Base-by-base conservation (phyloP, 2,329 filamentous ascomycete genomes). In the Arthrobotrys pseudoclavata region DNA sequence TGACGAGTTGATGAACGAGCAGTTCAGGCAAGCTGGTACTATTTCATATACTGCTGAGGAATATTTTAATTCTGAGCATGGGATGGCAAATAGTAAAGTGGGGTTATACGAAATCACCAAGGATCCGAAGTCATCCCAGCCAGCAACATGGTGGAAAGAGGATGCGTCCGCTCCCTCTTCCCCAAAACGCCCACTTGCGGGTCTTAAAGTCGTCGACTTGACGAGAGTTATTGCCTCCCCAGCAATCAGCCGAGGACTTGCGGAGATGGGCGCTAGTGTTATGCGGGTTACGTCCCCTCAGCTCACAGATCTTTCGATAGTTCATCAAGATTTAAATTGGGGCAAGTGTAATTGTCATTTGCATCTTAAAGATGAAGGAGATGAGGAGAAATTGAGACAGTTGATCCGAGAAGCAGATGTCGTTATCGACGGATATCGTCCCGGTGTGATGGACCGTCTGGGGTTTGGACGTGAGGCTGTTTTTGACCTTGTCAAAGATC, bases 321-420 rank as follows among this genome's bases (percentile, higher is more conserved):
- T 87, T 15, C 85, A 86, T 53, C 82, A 82, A 1, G 86, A 88
- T 69, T 81, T 87, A 1, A 87, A 85, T 79, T 85, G 84, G 83
- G 87, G 87, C 1, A 88, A 88, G 78, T 85, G 86, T 84, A 86
- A 85, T 34, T 79, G 83, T 0, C 81, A 84, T 63, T 82, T 88
- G 0, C 84, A 88, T 79, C 83, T 88, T 22, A 82, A 83, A 0
- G 80, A 83, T 0, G 82, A 84, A 42, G 82, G 80, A 12, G 85
- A 86, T 64, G 82, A 84, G 0, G 80, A 83, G 50, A 84, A 83
- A 47, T 81, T 87, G 10, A 80, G 83, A 1, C 81, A 80, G 12
- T 82, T 88, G 3, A 83, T 88, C 4, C 79, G 80, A 2, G 85
- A 86, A 5, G 87, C 86, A 0, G 87, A 88, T 76, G 85, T 88